Base-by-base conservation (phyloP, 2,329 filamentous ascomycete species). In the Apiospora arundinis region DNA sequence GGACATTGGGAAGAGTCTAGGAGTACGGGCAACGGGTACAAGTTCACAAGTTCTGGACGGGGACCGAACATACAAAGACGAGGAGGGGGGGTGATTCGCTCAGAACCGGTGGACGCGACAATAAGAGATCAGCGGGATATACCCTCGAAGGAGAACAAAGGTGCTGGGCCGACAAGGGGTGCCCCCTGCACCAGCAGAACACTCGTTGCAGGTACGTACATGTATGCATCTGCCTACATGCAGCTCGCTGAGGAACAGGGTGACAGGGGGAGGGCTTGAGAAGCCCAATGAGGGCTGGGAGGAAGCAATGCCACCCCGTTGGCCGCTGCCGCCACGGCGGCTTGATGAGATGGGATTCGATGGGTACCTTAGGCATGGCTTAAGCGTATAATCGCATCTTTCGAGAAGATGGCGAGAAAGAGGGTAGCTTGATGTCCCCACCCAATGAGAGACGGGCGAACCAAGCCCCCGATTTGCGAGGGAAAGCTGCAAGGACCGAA, bases 51-150 rank as follows among this genome's bases (percentile, higher is more conserved):
- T 37, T 63, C 56, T 63, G 56, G 32, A 76, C 75, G 75, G 73
- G 75, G 75, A 73, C 74, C 73, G 75, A 68, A 70, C 71, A 70
- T 60, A 72, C 73, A 74, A 74, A 72, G 71, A 72, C 73, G 76
- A 73, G 73, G 72, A 71, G 74, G 76, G 73, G 73, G 72, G 76
- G 75, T 77, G 52, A 69, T 68, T 70, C 70, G 75, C 70, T 32
- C 65, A 67, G 69, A 70, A 40, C 69, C 72, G 72, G 72, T 72
- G 70, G 73, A 46, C 28, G 72, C 70, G 73, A 71, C 74, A 63
- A 63, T 74, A 69, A 75, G 74, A 75, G 77, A 80, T 78, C 77
- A 79, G 78, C 77, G 77, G 76, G 73, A 75, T 76, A 76, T 76
- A 75, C 74, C 72, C 69, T 72, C 63, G 68, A 66, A 69, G 46